Percentiles rank a stretch among this genome's conserved stretches.
Conservation (phyloP, 179 eudicot species). For the Carnegiea gigantea region DNA sequence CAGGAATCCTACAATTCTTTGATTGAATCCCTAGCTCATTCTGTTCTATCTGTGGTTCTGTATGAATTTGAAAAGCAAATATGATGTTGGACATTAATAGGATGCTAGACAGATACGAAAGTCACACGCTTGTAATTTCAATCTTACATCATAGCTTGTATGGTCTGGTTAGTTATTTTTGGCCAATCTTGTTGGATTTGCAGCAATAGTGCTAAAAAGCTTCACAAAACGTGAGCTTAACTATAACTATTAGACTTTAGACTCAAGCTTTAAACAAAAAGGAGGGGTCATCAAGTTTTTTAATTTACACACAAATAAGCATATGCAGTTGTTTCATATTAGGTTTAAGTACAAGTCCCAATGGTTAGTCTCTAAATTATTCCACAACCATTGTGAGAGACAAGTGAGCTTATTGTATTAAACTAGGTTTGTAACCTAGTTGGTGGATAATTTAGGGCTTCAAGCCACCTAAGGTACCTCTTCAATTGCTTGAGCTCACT, state of each 20-base stretch:
- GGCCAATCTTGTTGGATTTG: neutral
- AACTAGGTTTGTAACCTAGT: neutral
- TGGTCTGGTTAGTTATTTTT: neutral
- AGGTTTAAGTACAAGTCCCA: neutral
- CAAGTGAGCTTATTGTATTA: neutral
- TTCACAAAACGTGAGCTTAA: neutral
- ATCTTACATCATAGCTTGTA: neutral
- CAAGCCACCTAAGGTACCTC: too few relatives aligned
- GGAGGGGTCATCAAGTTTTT: neutral
- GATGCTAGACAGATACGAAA: too few relatives aligned
- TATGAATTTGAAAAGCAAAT: too few relatives aligned
- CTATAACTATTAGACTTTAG: neutral
- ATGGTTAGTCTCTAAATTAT: neutral
- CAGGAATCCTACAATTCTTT: conserved; percentile 19
- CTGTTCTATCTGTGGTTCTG: too few relatives aligned
- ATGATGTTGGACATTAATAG: too few relatives aligned
- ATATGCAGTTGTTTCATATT: neutral
- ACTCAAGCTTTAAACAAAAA: neutral
- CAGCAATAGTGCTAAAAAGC: neutral
- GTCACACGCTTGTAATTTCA: too few relatives aligned
- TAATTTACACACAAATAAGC: neutral
- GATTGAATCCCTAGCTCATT: too few relatives aligned
- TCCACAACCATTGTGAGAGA: neutral
- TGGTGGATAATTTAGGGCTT: neutral
- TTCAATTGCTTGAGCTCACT: too few relatives aligned